phyloP scores from a whole-genome alignment of 2,329 filamentous ascomycete species.

The Cladophialophora bantiana region DNA sequence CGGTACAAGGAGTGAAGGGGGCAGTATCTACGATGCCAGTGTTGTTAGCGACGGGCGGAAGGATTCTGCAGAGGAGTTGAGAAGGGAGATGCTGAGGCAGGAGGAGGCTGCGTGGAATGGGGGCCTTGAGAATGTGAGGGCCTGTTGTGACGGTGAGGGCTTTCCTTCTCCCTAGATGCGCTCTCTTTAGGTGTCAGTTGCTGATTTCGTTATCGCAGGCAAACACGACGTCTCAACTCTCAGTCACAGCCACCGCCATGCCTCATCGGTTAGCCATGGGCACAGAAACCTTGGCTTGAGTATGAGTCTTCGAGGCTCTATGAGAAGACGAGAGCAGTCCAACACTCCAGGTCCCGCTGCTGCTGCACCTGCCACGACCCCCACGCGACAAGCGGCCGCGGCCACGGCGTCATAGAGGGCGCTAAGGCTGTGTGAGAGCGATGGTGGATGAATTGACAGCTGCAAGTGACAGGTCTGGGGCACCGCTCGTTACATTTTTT shows the following conservation, averaged over 20 bases:
- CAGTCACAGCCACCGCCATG: slow-evolving; percentile 36
- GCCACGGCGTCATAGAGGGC: slow-evolving; percentile 20
- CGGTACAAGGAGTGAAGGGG: slow-evolving; percentile 32
- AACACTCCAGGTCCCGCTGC: slow-evolving; percentile 19
- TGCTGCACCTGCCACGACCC: slow-evolving; percentile 13
- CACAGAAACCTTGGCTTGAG: slow-evolving; percentile 35
- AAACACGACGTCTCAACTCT: slow-evolving; percentile 40
- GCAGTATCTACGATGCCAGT: slow-evolving; percentile 50
- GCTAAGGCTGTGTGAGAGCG: slow-evolving; percentile 2
- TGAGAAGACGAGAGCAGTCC: slow-evolving; percentile 32
- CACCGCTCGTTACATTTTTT: not conserved
- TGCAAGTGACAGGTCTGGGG: not conserved
- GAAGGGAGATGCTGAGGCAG: slow-evolving; percentile 74
- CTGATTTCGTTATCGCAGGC: slow-evolving; percentile 29
- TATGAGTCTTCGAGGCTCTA: slow-evolving; percentile 35
- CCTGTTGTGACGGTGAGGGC: slow-evolving; percentile 89
- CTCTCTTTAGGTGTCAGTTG: not conserved
- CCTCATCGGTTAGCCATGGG: slow-evolving; percentile 18
- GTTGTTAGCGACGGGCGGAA: slow-evolving; percentile 52
- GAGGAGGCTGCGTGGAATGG: slow-evolving; percentile 72
- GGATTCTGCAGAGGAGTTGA: slow-evolving; percentile 82
- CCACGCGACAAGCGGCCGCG: slow-evolving; percentile 21
- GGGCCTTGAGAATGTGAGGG: slow-evolving; percentile 89
- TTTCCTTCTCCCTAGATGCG: not conserved
- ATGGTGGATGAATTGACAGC: not conserved